These are phyloP conservation scores for Aspergillus calidoustus DNA, from an alignment of 2,329 filamentous ascomycete genomes.

Conservation along the genomic window DNA sequence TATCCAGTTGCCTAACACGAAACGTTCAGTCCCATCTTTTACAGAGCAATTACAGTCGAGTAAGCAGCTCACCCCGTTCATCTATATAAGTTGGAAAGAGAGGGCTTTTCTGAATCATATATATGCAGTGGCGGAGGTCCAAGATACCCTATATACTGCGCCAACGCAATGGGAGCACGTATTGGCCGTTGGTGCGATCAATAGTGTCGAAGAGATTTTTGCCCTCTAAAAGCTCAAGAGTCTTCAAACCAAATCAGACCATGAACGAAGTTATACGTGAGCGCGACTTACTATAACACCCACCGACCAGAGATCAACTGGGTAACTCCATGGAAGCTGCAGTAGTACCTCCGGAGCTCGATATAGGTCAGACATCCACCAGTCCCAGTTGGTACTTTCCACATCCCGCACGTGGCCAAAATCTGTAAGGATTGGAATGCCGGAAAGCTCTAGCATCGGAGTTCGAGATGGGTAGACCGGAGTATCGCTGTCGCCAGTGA, in stretches of 20 bases:
- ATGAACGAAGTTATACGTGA: background rate
- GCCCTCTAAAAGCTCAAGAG: slow-evolving; percentile 34
- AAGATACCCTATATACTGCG: slow-evolving; percentile 35
- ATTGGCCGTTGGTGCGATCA: slow-evolving; percentile 29
- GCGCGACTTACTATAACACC: slow-evolving; percentile 8
- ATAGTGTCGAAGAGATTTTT: slow-evolving; percentile 34
- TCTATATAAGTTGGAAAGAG: slow-evolving; percentile 28
- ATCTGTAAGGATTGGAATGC: slow-evolving; percentile 7
- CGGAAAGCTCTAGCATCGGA: background rate
- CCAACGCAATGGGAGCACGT: slow-evolving; percentile 31
- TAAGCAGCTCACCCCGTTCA: background rate
- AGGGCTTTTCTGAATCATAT: slow-evolving; percentile 29
- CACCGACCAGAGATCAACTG: slow-evolving; percentile 13
- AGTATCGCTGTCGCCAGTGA: background rate
- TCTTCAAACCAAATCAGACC: slow-evolving; percentile 20
- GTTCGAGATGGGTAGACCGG: slow-evolving; percentile 3
- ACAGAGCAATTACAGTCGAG: background rate
- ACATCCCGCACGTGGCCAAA: slow-evolving; percentile 4
- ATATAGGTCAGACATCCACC: slow-evolving; percentile 12
- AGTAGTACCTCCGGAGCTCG: slow-evolving; percentile 12
- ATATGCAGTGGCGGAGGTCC: slow-evolving; percentile 31
- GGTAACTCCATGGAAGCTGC: slow-evolving; percentile 9
- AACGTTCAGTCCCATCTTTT: background rate
- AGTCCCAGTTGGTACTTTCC: background rate
- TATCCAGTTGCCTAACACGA: slow-evolving; percentile 7